Base-by-base conservation (phyloP, 177 flowering plant species). In the Vitis hybrid region DNA sequence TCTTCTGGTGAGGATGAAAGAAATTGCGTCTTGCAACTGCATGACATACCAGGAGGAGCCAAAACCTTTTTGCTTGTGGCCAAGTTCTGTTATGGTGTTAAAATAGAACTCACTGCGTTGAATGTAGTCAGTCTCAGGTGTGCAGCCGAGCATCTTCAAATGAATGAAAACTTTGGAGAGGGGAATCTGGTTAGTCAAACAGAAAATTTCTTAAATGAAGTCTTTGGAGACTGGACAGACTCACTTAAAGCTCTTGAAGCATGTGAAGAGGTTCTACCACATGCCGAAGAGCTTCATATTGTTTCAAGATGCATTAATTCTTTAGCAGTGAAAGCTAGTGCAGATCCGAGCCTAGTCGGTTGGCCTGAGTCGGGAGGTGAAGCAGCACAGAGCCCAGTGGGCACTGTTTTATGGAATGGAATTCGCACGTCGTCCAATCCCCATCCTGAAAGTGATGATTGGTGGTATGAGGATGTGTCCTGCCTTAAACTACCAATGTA, bases 31-130 rank as follows among this genome's bases (percentile, higher is more conserved):
- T 30, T 84, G 71, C 83, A 83, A 68, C 83, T 87, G 58, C 78
- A 83, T 67, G 91, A 83, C 78, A 72, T 91, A 60, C 97, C 97
- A 55, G 92, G 94, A 52, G 94, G 93, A 66, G 81, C 90, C 61
- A 84, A 82, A 71, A 67, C 87, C 5, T 91, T 91, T 70, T 75
- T 83, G 69, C 84, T 87, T 13, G 78, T 87, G 7, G 92, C 90
- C 70, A 91, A 87, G 71, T 89, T 91, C 80, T 89, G 92, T 55
- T 89, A 89, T 62, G 89, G 84, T 15, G 83, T 88, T 23, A 85
- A 79, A 74, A 62, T 89, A 48, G 93, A 91, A 70, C 79, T 91
- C 78, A 82, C 80, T 15, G 79, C 92, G 6, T 49, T 56, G 10
- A 87, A 88, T 73, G 75, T 88, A 17, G 90, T 83, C 39, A 73